Base-by-base conservation (phyloP, 1,139 yeast species). In the Debaryomyces udenii region DNA sequence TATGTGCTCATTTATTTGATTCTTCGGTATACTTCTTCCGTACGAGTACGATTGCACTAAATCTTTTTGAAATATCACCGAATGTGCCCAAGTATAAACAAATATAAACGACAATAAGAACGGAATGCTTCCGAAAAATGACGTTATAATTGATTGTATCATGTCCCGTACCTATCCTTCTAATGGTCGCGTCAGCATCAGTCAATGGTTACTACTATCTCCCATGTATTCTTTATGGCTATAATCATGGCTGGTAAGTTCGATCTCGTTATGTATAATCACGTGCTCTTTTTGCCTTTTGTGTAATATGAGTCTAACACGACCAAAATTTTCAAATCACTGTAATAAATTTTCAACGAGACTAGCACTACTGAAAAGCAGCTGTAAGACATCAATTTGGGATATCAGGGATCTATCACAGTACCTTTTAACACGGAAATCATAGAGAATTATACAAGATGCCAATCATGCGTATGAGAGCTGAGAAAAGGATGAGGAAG, bases 401-500 rank as follows among this genome's bases (percentile, higher is more conserved):
- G 24, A 16, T 34, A 23, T 14, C 15, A 16, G 30, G 37, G 30
- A 34, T 34, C 37, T 34, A 26, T 34, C 24, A 11, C 10, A 34
- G 37, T 34, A 34, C 30, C 30, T 17, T 15, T 26, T 26, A 30
- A 15, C 18, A n/a, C 9, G 3, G 9, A 26, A 34, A 17, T 10
- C 15, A 34, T 10, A n/a, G 16, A 28, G 26, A 29, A 16, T 11
- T 28, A 11, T 32, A 40, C 58, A 64, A 50, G 46, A 71, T 71
- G 76, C 63, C 71, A 37, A 48, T 48, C 28, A 68, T 69, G 73
- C 68, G 66, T 49, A 60, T 70, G 55, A 68, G 74, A 55, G 64
- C 76, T 13, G 78, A 71, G 53, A 73, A 73, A 68, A 68, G 63
- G 65, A 74, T 74, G 76, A 62, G 78, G 51, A 73, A 73, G 64